Evolutionary conservation across 2,329 filamentous ascomycete genomes (phyloP).

Genomic region (Chaetothyriales sp.): DNA sequence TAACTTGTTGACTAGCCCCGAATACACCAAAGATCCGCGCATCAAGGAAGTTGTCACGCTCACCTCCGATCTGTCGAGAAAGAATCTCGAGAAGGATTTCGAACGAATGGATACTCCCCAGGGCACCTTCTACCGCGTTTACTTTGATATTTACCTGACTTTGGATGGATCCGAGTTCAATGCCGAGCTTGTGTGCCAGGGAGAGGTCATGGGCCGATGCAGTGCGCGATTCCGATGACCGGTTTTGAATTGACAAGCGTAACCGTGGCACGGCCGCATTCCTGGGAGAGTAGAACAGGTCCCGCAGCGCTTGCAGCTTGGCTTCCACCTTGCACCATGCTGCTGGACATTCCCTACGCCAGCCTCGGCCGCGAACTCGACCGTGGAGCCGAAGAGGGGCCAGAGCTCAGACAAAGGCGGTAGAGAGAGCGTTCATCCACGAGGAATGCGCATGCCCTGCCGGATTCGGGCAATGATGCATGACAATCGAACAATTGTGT

Average conservation of each 20-base stretch:
- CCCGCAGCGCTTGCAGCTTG: not conserved
- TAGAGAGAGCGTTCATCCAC: too few species aligned
- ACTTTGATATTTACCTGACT: conserved; percentile 66
- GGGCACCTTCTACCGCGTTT: conserved; percentile 78
- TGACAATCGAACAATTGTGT: not conserved
- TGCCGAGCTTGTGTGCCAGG: conserved; percentile 95
- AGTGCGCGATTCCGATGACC: conserved; percentile 65
- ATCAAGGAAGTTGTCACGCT: conserved; percentile 99
- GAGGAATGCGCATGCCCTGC: not conserved
- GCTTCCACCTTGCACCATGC: not conserved
- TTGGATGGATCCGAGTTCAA: conserved; percentile 97
- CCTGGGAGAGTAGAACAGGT: not conserved
- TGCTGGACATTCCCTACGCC: not conserved
- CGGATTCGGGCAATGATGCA: too few species aligned
- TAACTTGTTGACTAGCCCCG: conserved; percentile 38
- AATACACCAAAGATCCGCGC: conserved; percentile 99
- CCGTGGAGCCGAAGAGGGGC: not conserved
- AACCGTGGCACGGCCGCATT: not conserved
- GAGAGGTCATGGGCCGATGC: conserved; percentile 96
- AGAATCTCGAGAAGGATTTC: conserved; percentile 98
- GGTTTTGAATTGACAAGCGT: not conserved
- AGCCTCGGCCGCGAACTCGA: not conserved
- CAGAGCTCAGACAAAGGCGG: not conserved
- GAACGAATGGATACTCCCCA: conserved; percentile 98
- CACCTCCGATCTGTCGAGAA: conserved; percentile 89